These are phyloP conservation scores for Teunomyces kruisii DNA, from an alignment of 805 yeast species.

Conservation along the genomic window DNA sequence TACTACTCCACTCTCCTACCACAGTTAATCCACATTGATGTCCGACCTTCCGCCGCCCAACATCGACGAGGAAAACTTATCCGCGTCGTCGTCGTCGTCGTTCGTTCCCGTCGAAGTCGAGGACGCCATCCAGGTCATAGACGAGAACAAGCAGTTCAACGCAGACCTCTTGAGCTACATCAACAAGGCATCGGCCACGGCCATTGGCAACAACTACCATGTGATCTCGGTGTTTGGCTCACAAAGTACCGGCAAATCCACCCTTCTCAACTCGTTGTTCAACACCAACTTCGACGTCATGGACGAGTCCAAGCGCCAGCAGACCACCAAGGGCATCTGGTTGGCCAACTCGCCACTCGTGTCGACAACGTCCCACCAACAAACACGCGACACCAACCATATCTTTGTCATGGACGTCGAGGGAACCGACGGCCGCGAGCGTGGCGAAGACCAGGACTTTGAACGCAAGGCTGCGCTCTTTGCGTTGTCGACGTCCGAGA, in stretches of 20 bases:
- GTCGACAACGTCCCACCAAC: constrained; percentile 17
- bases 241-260: constrained; percentile 95
- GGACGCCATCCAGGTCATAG: constrained; percentile 60
- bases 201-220: constrained; percentile 73
- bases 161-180: constrained; percentile 33
- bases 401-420: constrained; percentile 94
- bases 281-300: constrained; percentile 89
- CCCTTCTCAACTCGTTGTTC: constrained; percentile 81
- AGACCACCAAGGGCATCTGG: constrained; percentile 63
- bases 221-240: constrained; percentile 95
- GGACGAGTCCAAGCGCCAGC: constrained; percentile 84
- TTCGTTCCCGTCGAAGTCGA: constrained; percentile 40
- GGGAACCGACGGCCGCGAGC: constrained; percentile 96
- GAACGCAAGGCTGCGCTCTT: constrained; percentile 95
- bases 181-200: constrained; percentile 25
- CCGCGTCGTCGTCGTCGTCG: constrained; percentile 35
- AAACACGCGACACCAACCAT: constrained; percentile 24
- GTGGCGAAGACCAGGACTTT: constrained; percentile 98
- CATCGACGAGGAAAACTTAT: constrained; percentile 6
- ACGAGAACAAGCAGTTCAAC: constrained; percentile 59
- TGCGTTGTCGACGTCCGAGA: constrained; percentile 89
- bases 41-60: constrained; percentile 6
- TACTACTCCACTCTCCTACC: neutral
- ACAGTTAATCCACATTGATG: neutral
- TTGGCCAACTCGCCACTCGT: constrained; percentile 40